Evolutionary conservation across 257 asterid species (phyloP), one percentile per base, ranked within the genome.

Genomic region (Lycium barbarum): DNA sequence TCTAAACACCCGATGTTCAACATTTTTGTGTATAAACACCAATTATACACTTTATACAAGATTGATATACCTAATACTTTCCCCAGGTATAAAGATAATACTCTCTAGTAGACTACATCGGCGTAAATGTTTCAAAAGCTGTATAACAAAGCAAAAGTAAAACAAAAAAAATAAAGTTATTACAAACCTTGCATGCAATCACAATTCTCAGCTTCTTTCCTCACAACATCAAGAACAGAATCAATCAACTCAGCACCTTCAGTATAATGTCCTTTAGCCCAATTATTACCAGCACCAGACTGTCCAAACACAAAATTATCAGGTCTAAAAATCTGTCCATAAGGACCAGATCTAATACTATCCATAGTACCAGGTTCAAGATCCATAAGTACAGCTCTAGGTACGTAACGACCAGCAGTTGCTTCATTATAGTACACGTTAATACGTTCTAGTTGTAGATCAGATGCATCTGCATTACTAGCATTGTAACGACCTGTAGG

Each of bases 241-340:
- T 81, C 84, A 57, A 81, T 81, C 45, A 81, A 63, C 43, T 81
- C 84, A 81, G 84, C 84, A 13, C 84, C 84, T 81, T 81, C 84
- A 5, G 84, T 81, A 15, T 81, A 81, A 81, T 81, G 84, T 11
- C 84, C 84, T 2, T 81, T 81, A 0, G 84, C 84, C 84, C 84
- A 81, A 63, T 81, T 81, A 81, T 81, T 81, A 3, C 84, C 84
- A 7, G 84, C 84, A 81, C 84, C 84, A 47, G 68, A 58, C 36
- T 81, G 84, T 6, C 84, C 84, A 63, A 81, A 81, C 8, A 81
- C 84, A n/a, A 81, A 81, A 15, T 81, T 81, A 81, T 81, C 84
- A 13, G 84, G 78, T 5, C 78, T 53, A 17, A 70, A 70, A 2
- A 70, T 70, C 9, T 70, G 78, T 1, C 78, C 78, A 70, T 18